These are phyloP conservation scores for Cichorium intybus DNA, from an alignment of 140 eudicot genomes.

Conservation along the genomic window DNA sequence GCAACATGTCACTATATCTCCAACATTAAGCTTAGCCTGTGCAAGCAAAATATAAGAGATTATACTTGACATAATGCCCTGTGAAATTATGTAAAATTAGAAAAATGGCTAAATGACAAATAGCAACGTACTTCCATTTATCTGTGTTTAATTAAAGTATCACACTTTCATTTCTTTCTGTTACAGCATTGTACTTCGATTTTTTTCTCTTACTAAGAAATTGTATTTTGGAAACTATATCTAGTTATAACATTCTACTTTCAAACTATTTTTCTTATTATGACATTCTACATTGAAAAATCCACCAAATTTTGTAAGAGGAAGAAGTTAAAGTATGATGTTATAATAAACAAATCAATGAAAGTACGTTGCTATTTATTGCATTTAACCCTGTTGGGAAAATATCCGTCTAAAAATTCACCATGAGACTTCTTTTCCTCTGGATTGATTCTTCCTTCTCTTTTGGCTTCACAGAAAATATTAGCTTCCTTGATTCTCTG, in stretches of 20 bases:
- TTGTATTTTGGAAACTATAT: not conserved
- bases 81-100: not conserved
- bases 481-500: constrained; percentile 65
- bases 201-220: too few species aligned
- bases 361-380: not conserved
- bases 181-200: not conserved
- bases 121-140: not conserved
- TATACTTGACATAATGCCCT: not conserved
- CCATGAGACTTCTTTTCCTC: constrained; percentile 79
- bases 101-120: not conserved
- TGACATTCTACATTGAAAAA: not conserved
- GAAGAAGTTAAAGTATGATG: not conserved
- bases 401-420: constrained; percentile 19
- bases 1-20: constrained; percentile 74
- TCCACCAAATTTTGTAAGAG: not conserved
- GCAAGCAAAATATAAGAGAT: constrained; percentile 11
- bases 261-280: not conserved
- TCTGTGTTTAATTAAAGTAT: not conserved
- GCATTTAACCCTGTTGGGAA: not conserved
- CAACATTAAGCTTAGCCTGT: constrained; percentile 78
- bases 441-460: constrained; percentile 76
- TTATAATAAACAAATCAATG: not conserved
- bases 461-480: constrained; percentile 72
- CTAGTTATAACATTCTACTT: not conserved
- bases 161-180: not conserved